Conservation (phyloP, 2,329 filamentous ascomycete genomes). For the Pseudocercospora fuligena region DNA sequence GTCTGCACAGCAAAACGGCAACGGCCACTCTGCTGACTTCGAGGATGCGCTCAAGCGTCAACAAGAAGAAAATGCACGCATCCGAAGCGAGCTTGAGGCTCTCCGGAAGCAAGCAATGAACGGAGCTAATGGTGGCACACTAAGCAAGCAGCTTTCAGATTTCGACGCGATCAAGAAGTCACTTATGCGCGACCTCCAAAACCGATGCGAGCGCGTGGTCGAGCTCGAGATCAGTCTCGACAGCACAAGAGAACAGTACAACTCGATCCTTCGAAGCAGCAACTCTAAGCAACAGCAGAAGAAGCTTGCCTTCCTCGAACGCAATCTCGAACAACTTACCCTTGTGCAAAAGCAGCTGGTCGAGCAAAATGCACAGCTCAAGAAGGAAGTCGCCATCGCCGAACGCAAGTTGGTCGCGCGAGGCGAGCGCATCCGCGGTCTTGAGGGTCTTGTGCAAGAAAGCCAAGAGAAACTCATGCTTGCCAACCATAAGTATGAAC, state of each 20-base stretch:
- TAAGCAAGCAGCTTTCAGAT: slow-evolving; percentile 97
- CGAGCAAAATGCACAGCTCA: slow-evolving; percentile 94
- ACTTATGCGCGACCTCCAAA: slow-evolving; percentile 96
- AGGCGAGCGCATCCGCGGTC: slow-evolving; percentile 93
- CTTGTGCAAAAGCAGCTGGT: slow-evolving; percentile 97
- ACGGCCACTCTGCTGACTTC: slow-evolving; percentile 61
- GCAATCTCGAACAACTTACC: slow-evolving; percentile 96
- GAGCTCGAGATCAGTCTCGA: slow-evolving; percentile 98
- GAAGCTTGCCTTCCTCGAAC: slow-evolving; percentile 99
- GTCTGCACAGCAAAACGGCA: slow-evolving; percentile 59
- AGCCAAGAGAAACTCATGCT: slow-evolving; percentile 98
- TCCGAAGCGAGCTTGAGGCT: slow-evolving; percentile 80
- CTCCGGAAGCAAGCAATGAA: slow-evolving; percentile 73
- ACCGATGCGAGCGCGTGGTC: slow-evolving; percentile 93
- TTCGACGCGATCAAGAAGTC: slow-evolving; percentile 99
- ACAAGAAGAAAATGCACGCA: slow-evolving; percentile 78
- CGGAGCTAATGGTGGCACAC: slow-evolving; percentile 67
- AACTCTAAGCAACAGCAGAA: slow-evolving; percentile 99
- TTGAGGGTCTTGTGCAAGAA: slow-evolving; percentile 91
- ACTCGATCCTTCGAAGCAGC: slow-evolving; percentile 93
- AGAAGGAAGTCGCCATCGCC: slow-evolving; percentile 99
- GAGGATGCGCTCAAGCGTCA: slow-evolving; percentile 77
- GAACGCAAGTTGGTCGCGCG: slow-evolving; percentile 95
- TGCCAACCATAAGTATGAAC: slow-evolving; percentile 89
- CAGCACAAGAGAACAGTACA: slow-evolving; percentile 97